These are phyloP conservation scores for Hibiscus tridactylites DNA, from an alignment of 345 rosid genomes.

Conservation along the genomic window DNA sequence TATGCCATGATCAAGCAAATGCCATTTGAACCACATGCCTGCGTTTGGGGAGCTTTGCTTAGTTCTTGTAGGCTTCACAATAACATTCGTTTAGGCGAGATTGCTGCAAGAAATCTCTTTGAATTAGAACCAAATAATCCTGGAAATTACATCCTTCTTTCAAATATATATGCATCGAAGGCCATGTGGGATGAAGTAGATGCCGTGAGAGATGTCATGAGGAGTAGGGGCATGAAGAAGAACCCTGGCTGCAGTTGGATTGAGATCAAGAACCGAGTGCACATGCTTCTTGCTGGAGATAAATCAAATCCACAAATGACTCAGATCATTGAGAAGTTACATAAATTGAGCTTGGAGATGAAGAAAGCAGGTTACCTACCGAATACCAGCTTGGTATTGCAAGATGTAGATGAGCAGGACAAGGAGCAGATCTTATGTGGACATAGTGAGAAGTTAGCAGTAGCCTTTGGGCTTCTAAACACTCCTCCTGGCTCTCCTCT, in stretches of 20 bases:
- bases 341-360: conserved; percentile 32
- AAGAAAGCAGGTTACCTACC: conserved; percentile 26
- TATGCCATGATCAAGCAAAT: conserved; percentile 46
- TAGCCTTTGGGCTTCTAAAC: conserved; percentile 45
- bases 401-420: conserved; percentile 43
- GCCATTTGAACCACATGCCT: conserved; percentile 53
- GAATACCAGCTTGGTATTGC: conserved; percentile 25
- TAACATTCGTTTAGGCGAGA: conserved; percentile 31
- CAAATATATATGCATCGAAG: conserved; percentile 55
- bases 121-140: conserved; percentile 51
- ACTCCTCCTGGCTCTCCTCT: conserved; percentile 44
- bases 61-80: conserved; percentile 54
- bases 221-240: conserved; percentile 42
- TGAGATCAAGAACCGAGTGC: conserved; percentile 39
- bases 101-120: conserved; percentile 43
- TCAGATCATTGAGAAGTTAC: conserved; percentile 29
- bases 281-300: conserved; percentile 44
- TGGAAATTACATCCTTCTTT: conserved; percentile 52
- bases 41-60: conserved; percentile 82
- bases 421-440: conserved; percentile 51
- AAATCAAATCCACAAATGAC: conserved; percentile 31
- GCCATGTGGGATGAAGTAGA: conserved; percentile 49
- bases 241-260: conserved; percentile 75
- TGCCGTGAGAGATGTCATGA: conserved; percentile 45
- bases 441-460: conserved; percentile 61